Base-by-base conservation (phyloP, 345 rosid species). In the Kernera saxatilis region DNA sequence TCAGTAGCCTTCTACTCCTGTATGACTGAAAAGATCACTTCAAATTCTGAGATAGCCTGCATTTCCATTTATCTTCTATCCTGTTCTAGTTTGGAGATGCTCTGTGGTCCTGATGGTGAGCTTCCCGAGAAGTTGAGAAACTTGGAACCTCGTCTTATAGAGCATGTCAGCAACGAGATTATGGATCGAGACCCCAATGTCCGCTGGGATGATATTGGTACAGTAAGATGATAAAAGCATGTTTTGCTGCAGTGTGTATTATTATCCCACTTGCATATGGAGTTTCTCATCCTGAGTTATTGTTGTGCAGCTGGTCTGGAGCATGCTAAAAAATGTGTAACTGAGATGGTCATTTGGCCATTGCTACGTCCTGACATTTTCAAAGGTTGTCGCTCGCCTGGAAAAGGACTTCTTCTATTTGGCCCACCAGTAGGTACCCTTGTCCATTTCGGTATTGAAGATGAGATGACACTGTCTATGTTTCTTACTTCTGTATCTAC, bases 341-440 rank as follows among this genome's bases (percentile, higher is more conserved):
- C 96, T 58, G 97, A 94, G 86, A 94, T 94, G 97, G 95, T 94
- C 65, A 88, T 94, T 72, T 94, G 99, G 99, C 97, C 99, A 26
- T 77, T 94, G 74, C 66, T 94, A 76, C 93, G 97, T 60, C 96
- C 99, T 25, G 97, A 94, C 82, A 89, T 94, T 71, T 94, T 94
- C 66, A 85, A 70, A 84, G 99, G 97, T 46, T 91, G 97, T 72
- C 97, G 99, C 61, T 89, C 99, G 66, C 99, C 97, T 10, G 99
- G 97, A 72, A 94, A 83, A 82, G 99, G 99, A 64, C 93, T 94
- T 86, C 99, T 94, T 67, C 96, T 94, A 70, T 94, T 94, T 79
- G 97, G 97, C 54, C 97, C 99, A 49, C 97, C 97, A 40, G 99
- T 94, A 86, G 55, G 86, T 72, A 71, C 36, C 67, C 49, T 62